Base-by-base conservation (phyloP, 2,329 filamentous ascomycete genomes). In the Penicillium sp. region DNA sequence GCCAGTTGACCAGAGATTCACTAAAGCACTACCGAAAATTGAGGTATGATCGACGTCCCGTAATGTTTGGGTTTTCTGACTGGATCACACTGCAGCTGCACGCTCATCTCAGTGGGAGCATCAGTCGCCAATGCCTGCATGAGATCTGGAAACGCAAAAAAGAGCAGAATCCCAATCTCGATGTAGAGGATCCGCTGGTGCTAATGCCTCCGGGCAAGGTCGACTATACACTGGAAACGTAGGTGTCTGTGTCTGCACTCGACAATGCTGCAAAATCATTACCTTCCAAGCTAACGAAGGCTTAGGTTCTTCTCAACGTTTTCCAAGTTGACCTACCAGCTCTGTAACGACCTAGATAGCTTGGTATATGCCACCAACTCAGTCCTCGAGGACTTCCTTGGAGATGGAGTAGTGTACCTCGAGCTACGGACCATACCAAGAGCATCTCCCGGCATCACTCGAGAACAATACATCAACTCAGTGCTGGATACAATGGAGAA, bases 341-440 rank as follows among this genome's bases (percentile, higher is more conserved):
- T 96, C 36, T 83, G 89, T 75, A 85, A 85, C 67, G 85, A 89
- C 66, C 73, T 81, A 12, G 73, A 79, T 4, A 85, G 85, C 62
- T 76, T 91, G 48, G 77, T 76, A 41, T 81, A 84, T 65, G 85
- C 89, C 27, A 91, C 89, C 1, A 78, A 75, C 42, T 81, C 83
- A 6, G 89, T 93, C 44, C 79, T 91, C 7, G 60, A 77, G 21
- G 82, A 86, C 66, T 96, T 94, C 68, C 79, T 83, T 50, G 71
- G 73, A 27, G 90, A 94, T 68, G 89, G 89, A 36, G 87, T 93
- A 17, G 81, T 84, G 55, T 93, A 94, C 69, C 81, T 93, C 13
- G 91, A 96, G 71, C 82, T 94, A 25, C 86, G 91, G 43, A 93
- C 90, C 0, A 94, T 90, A 1, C 91, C 91, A 1, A 84, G 91